Evolutionary conservation across 768 basidiomycete species (phyloP).

Genomic region (Candolleomyces aberdarensis): DNA sequence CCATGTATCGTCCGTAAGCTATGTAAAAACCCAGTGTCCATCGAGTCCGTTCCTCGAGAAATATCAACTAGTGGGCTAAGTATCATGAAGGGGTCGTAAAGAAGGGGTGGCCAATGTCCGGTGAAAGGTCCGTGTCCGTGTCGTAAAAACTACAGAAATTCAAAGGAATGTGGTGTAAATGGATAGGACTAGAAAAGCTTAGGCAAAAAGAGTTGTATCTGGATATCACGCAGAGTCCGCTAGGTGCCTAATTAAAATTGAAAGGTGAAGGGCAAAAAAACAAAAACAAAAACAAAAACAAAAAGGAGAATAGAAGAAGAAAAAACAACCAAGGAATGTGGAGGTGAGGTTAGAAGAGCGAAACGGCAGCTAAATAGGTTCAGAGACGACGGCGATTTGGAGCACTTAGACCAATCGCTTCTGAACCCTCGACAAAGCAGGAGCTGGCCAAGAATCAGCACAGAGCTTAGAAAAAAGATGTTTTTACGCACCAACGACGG

Average conservation of each 20-base stretch:
- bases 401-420: slow-evolving; percentile 33
- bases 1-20: slow-evolving; percentile 10
- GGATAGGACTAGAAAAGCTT: neutral
- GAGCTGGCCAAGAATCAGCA: slow-evolving; percentile 21
- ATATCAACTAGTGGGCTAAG: slow-evolving; percentile 4
- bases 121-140: slow-evolving; percentile 13
- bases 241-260: neutral
- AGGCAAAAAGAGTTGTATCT: slow-evolving; percentile 7
- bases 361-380: slow-evolving; percentile 9
- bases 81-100: slow-evolving; percentile 3
- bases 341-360: slow-evolving; percentile 1
- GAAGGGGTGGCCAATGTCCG: slow-evolving; percentile 9
- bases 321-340: slow-evolving; percentile 4
- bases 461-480: neutral
- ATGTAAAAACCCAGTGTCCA: slow-evolving; percentile 12
- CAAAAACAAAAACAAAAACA: slow-evolving; percentile 5
- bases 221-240: slow-evolving; percentile 12
- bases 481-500: slow-evolving; percentile 44
- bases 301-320: slow-evolving; percentile 3
- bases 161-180: slow-evolving; percentile 6
- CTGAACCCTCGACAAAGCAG: slow-evolving; percentile 39
- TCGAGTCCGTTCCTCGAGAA: slow-evolving; percentile 12
- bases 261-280: neutral
- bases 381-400: neutral
- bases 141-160: slow-evolving; percentile 3